Conservation (phyloP, 306 rosid genomes). For the Trifolium pratense region DNA sequence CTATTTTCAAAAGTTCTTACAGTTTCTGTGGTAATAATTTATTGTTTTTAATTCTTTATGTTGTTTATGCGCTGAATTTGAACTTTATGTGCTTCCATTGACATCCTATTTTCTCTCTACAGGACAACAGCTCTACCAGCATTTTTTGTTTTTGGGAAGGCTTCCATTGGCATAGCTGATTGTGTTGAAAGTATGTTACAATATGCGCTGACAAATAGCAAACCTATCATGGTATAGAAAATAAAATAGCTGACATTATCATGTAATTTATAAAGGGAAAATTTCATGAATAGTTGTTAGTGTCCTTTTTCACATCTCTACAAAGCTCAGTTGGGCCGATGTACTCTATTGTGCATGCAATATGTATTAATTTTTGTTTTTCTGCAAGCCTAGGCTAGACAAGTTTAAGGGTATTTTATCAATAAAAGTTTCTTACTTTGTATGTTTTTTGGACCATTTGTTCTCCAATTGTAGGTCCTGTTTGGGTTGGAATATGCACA, state of each 20-base stretch:
- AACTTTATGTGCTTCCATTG: slow-evolving; percentile 22
- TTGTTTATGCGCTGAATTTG: slow-evolving; percentile 29
- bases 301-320: slow-evolving; percentile 20
- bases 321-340: not conserved
- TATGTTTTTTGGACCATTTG: not conserved
- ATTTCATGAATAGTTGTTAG: slow-evolving; percentile 17
- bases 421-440: not conserved
- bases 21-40: not conserved
- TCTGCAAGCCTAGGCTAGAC: not conserved
- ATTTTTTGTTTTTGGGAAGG: slow-evolving; percentile 76
- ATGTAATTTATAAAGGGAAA: slow-evolving; percentile 13
- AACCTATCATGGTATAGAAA: slow-evolving; percentile 63
- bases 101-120: slow-evolving; percentile 41
- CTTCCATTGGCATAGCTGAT: slow-evolving; percentile 55
- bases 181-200: slow-evolving; percentile 57
- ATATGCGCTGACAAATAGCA: slow-evolving; percentile 50
- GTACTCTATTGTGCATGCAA: not conserved
- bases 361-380: slow-evolving; percentile 4
- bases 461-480: slow-evolving; percentile 66
- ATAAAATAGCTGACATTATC: slow-evolving; percentile 20
- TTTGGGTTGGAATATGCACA: slow-evolving; percentile 81
- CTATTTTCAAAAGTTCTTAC: not conserved
- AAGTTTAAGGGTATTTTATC: slow-evolving; percentile 28
- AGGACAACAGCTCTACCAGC: slow-evolving; percentile 86
- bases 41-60: slow-evolving; percentile 23